Conservation (phyloP, 1,284 basidiomycete genomes). For the Leccinum variabile region DNA sequence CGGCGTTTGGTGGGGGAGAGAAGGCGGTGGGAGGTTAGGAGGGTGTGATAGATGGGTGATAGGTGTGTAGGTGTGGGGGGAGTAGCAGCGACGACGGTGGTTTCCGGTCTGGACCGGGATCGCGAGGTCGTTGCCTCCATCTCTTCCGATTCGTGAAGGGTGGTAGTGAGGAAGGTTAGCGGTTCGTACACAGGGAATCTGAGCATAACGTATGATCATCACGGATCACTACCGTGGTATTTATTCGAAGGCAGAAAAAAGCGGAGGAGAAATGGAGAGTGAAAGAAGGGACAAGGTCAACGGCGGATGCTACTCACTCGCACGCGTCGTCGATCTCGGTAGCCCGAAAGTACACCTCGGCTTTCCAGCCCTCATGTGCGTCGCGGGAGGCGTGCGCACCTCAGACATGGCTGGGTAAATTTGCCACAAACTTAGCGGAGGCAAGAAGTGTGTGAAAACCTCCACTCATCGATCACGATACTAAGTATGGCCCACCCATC, state of each 20-base stretch:
- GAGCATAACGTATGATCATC: too few species aligned
- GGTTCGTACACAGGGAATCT: conserved; percentile 66
- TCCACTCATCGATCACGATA: too few species aligned
- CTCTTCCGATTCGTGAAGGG: background rate
- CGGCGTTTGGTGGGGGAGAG: conserved; percentile 68
- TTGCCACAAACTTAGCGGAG: background rate
- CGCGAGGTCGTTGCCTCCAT: background rate
- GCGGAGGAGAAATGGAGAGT: background rate
- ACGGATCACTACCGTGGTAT: background rate
- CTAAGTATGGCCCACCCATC: too few species aligned
- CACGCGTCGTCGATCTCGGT: conserved; percentile 47
- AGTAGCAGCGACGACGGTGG: too few species aligned
- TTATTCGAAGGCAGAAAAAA: background rate
- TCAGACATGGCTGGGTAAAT: background rate
- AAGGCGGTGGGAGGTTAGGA: conserved; percentile 72
- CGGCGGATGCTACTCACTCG: conserved; percentile 30
- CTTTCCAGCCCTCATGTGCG: conserved; percentile 56
- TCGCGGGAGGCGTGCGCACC: conserved; percentile 38
- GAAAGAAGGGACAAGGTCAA: background rate
- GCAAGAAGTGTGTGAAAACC: background rate
- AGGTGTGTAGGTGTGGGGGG: background rate
- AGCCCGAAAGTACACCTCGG: conserved; percentile 42
- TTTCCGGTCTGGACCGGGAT: background rate
- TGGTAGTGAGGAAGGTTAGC: conserved; percentile 25
- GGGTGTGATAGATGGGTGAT: conserved; percentile 48